A percentile compares a stretch with the other conserved stretches of the same genome.
Conservation (phyloP, 306 rosid species). For the Malus sieversii region DNA sequence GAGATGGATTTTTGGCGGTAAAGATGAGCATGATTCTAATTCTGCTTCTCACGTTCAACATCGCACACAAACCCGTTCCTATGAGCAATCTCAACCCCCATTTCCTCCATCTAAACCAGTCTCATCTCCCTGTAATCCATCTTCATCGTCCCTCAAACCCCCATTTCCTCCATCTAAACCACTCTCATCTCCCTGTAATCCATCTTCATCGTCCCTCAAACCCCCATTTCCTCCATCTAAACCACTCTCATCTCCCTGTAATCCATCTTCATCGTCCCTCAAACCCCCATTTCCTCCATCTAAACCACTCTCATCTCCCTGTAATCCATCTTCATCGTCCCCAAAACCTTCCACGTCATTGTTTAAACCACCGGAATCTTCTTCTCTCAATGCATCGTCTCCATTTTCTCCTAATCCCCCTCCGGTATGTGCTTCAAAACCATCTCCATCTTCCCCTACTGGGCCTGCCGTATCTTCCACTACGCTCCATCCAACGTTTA, state of each 20-base stretch:
- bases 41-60: not conserved
- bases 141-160: not conserved
- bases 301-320: not conserved
- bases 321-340: not conserved
- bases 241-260: not conserved
- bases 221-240: not conserved
- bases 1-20: constrained; percentile 14
- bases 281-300: not conserved
- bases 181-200: not conserved
- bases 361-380: not conserved
- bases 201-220: not conserved
- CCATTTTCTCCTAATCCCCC: not conserved
- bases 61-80: not conserved
- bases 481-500: not conserved
- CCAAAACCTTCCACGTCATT: too few relatives aligned
- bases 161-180: not conserved
- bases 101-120: not conserved
- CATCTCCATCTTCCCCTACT: not conserved
- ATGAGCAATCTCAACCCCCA: not conserved
- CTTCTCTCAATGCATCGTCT: not conserved
- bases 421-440: not conserved
- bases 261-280: not conserved
- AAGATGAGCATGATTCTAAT: not conserved
- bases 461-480: not conserved
- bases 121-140: not conserved